These are phyloP conservation scores for Xylaria sp. DNA, from an alignment of 2,329 filamentous ascomycete species.

Conservation along the genomic window DNA sequence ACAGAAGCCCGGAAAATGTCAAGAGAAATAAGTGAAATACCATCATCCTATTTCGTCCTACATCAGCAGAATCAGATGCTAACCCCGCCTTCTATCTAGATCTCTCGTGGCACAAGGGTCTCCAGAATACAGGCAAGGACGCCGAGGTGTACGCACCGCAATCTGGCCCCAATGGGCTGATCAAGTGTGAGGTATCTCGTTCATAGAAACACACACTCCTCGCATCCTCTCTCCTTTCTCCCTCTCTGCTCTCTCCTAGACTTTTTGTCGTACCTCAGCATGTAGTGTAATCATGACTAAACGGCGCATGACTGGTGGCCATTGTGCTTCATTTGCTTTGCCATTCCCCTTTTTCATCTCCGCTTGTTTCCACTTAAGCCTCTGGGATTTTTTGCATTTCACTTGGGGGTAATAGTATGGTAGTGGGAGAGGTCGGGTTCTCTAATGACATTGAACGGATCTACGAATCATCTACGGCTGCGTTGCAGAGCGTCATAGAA, in stretches of 20 bases:
- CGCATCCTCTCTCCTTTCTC: too few relatives aligned
- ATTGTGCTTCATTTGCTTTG: background rate
- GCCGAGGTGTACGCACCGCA: conserved; percentile 96
- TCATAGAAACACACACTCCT: conserved; percentile 26
- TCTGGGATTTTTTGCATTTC: conserved; percentile 9
- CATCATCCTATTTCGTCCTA: background rate
- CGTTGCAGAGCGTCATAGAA: conserved; percentile 6
- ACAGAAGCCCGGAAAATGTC: too few relatives aligned
- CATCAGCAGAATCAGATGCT: background rate
- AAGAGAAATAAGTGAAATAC: too few relatives aligned
- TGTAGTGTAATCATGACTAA: conserved; percentile 27
- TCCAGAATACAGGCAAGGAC: conserved; percentile 94
- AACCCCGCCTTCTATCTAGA: conserved; percentile 58
- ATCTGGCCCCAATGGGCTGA: conserved; percentile 90
- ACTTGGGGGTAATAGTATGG: conserved; percentile 19
- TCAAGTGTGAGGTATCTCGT: conserved; percentile 86
- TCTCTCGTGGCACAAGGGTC: conserved; percentile 92
- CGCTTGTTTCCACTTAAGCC: background rate
- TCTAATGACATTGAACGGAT: conserved; percentile 2
- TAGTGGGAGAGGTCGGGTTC: conserved; percentile 7
- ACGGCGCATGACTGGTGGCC: conserved; percentile 28
- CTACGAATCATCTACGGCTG: background rate
- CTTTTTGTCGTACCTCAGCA: conserved; percentile 12
- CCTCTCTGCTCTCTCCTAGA: background rate
- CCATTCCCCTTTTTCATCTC: background rate